Conservation (phyloP, 2,329 filamentous ascomycete genomes). For the Botrytis elliptica region DNA sequence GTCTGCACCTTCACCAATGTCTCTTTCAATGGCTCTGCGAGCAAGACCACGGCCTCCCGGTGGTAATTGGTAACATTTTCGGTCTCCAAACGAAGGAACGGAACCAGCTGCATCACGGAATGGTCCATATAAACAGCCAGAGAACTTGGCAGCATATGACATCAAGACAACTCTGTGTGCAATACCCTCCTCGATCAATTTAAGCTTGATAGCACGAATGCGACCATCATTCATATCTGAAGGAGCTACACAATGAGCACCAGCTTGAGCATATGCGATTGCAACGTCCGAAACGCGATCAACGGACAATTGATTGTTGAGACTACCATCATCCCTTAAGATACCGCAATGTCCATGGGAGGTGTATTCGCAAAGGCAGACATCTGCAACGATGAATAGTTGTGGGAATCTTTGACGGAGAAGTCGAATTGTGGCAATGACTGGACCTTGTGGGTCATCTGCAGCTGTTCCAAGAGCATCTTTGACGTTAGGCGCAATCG, state of each 20-base stretch:
- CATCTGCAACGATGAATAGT: slow-evolving; percentile 87
- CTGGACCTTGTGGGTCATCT: slow-evolving; percentile 89
- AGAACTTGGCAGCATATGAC: slow-evolving; percentile 98
- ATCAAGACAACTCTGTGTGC: slow-evolving; percentile 89
- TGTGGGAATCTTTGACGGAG: slow-evolving; percentile 83
- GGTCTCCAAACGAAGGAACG: slow-evolving; percentile 85
- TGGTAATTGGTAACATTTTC: slow-evolving; percentile 94
- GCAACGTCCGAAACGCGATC: slow-evolving; percentile 97
- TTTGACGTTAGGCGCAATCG: slow-evolving; percentile 75
- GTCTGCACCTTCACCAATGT: slow-evolving; percentile 91
- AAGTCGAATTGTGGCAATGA: slow-evolving; percentile 82
- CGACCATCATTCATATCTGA: slow-evolving; percentile 99
- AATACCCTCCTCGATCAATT: slow-evolving; percentile 91
- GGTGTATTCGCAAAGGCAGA: slow-evolving; percentile 98
- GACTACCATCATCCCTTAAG: slow-evolving; percentile 82
- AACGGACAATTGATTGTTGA: slow-evolving; percentile 92
- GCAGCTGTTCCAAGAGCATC: slow-evolving; percentile 89
- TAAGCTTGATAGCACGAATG: slow-evolving; percentile 95
- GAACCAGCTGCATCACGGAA: slow-evolving; percentile 97
- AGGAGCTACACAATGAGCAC: slow-evolving; percentile 93
- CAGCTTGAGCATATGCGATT: slow-evolving; percentile 92
- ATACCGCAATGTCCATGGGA: slow-evolving; percentile 98
- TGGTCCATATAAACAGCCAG: slow-evolving; percentile 91
- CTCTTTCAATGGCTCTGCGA: slow-evolving; percentile 81
- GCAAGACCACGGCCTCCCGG: slow-evolving; percentile 89